phyloP scores from a whole-genome alignment of 148 eudicot genomes.

The Salicornia ramosissima region DNA sequence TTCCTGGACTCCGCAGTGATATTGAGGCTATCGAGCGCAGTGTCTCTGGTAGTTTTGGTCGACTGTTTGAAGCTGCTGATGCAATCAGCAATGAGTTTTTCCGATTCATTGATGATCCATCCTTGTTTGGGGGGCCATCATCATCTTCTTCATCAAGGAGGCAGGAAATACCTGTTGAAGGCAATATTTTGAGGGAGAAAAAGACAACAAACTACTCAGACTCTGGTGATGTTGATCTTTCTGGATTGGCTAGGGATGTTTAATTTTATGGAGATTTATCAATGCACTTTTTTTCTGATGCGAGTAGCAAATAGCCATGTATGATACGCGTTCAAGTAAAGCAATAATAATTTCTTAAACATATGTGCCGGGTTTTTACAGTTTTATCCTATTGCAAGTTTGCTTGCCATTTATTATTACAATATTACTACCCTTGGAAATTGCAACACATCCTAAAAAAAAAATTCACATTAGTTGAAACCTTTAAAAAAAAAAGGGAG shows the following conservation, averaged over 20 bases:
- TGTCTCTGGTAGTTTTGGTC: conserved; percentile 49
- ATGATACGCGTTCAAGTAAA: not conserved
- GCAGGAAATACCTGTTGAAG: conserved; percentile 51
- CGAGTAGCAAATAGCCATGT: not conserved
- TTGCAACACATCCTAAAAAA: too few relatives aligned
- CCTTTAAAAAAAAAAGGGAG: too few relatives aligned
- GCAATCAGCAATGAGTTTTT: conserved; percentile 60
- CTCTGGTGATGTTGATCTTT: conserved; percentile 59
- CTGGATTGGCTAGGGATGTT: conserved; percentile 70
- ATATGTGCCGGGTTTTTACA: not conserved
- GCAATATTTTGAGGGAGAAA: conserved; percentile 27
- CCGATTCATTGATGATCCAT: conserved; percentile 37
- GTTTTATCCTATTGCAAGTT: not conserved
- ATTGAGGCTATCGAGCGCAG: conserved; percentile 62
- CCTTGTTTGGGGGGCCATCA: conserved; percentile 29
- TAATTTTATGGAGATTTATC: conserved; percentile 17
- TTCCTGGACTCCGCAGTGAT: conserved; percentile 75
- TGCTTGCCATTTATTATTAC: not conserved
- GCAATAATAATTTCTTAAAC: conserved; percentile 5
- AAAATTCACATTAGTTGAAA: too few relatives aligned
- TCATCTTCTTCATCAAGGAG: conserved; percentile 36
- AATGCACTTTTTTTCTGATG: not conserved
- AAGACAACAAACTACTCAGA: conserved; percentile 26
- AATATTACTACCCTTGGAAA: too few relatives aligned
- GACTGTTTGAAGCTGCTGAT: conserved; percentile 77